Base-by-base conservation (phyloP, 2,329 filamentous ascomycete species). In the Aureobasidium subglaciale region DNA sequence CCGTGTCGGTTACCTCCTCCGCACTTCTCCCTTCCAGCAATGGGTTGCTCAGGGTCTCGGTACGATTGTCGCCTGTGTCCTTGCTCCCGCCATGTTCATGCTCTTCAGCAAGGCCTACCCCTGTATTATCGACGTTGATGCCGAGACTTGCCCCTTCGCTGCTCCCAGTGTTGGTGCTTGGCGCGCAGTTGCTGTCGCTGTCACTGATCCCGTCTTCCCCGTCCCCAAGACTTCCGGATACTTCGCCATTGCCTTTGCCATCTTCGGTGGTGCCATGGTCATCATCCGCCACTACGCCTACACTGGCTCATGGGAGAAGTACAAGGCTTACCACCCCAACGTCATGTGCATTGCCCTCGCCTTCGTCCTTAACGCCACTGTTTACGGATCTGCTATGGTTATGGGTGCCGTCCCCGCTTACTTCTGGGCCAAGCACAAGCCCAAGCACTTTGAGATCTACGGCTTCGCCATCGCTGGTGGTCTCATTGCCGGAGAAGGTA, bases 91-190 rank as follows among this genome's bases (percentile, higher is more conserved):
- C 9, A 77, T 87, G 61, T 87, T 86, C 64, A 78, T 86, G 30
- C 78, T 87, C 41, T 87, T 87, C 72, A 78, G 81, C 59, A 76
- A 78, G 5, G 85, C 85, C 0, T 87, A 88, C 67, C 84, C 84
- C 1, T 87, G 85, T 65, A 84, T 87, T 61, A 77, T 82, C 64
- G 71, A 77, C 55, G 60, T 70, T 16, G 65, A 71, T 2, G 71
- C 70, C 1, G 70, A 75, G 5, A 71, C 60, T 4, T 87, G 84
- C 65, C 70, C 79, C 29, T 88, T 87, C 71, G 64, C 67, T 8
- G 81, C 80, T 1, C 84, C 84, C 3, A 84, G 82, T 2, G 83
- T 86, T 13, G 71, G 78, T 0, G 84, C 84, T 0, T 87, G 84
- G 84, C 75, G 78, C 37, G 84, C 84, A 4, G 81, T 86, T 5